phyloP scores from a whole-genome alignment of 805 yeast genomes.

The Suhomyces kilbournensis region DNA sequence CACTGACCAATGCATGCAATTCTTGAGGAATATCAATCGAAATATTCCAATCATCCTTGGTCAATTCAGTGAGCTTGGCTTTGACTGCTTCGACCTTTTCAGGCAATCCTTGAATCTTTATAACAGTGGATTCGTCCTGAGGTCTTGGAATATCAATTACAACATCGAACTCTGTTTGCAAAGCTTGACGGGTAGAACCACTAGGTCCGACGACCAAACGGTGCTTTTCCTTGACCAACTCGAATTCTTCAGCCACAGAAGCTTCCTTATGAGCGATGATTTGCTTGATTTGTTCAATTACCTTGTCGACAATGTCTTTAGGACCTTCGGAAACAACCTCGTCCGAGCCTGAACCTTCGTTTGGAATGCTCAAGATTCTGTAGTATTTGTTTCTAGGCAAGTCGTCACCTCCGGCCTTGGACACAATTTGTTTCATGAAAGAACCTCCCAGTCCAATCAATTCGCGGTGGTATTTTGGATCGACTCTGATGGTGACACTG shows the following conservation, averaged over 20 bases:
- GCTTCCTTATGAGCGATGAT: constrained; percentile 66
- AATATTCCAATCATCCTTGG: constrained; percentile 56
- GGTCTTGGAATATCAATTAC: constrained; percentile 63
- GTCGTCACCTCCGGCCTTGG: constrained; percentile 68
- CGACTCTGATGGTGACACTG: constrained; percentile 59
- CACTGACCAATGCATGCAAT: constrained; percentile 59
- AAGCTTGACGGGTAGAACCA: constrained; percentile 68
- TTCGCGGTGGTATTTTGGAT: constrained; percentile 68
- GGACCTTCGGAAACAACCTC: constrained; percentile 72
- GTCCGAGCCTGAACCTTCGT: constrained; percentile 55
- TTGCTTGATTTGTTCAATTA: constrained; percentile 58
- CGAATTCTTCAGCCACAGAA: constrained; percentile 48
- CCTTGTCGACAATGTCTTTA: constrained; percentile 64
- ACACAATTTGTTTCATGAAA: constrained; percentile 66
- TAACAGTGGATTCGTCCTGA: constrained; percentile 46
- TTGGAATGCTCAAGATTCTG: constrained; percentile 67
- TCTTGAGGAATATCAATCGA: constrained; percentile 56
- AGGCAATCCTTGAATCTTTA: constrained; percentile 63
- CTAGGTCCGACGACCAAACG: constrained; percentile 77
- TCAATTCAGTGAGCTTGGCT: constrained; percentile 56
- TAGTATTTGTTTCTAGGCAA: constrained; percentile 44
- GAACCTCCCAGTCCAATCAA: constrained; percentile 80
- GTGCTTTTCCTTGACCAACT: constrained; percentile 70
- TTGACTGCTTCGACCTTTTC: constrained; percentile 63
- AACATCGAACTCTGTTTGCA: constrained; percentile 70